Evolutionary conservation across 2,329 filamentous ascomycete species (phyloP), one percentile per base, ranked within the genome.

Genomic region (Apiospora sp.): DNA sequence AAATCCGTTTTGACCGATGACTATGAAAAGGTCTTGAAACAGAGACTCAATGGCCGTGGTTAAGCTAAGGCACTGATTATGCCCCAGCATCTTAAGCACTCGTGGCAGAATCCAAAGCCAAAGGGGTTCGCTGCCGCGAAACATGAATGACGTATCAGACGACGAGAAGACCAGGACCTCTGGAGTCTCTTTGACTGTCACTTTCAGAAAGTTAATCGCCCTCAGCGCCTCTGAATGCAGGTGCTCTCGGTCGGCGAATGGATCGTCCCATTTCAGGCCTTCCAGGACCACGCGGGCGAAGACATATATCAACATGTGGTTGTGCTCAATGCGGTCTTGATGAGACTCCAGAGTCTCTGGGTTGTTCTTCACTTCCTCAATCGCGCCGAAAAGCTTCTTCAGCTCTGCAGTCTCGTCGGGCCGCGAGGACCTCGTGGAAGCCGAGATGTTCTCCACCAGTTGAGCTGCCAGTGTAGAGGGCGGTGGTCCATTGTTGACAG

Each of bases 391-490:
- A 3, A 98, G 87, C 70, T 92, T 90, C 74, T 93, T 91, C 75
- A 98, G 92, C 69, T 94, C 93, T 76, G 92, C 90, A 73, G 90
- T 92, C 77, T 92, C 91, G 77, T 92, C 88, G 70, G 89, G 89
- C 77, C 89, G 88, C 71, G 89, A 88, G 64, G 88, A 90, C 74
- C 87, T 88, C 70, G 88, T 87, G 69, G 89, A 89, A 30, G 92
- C 89, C 61, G 92, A 90, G 74, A 95, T 91, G 80, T 94, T 94
- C 80, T 94, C 92, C 75, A 96, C 94, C 72, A 98, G 91, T 82
- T 97, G 94, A 16, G 94, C 94, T 70, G 95, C 94, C 78, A 98
- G 88, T 13, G 95, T 97, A 22, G 95, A 98, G 16, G 94, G 93
- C 51, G 91, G 90, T 67, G 86, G 84, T 13, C 73, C 79, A 71